A percentile compares a stretch with the other conserved stretches of the same genome.
These are phyloP conservation scores for Parasitella parasitica DNA, from an alignment of 371 early-diverging fungal genomes.

Conservation along the genomic window DNA sequence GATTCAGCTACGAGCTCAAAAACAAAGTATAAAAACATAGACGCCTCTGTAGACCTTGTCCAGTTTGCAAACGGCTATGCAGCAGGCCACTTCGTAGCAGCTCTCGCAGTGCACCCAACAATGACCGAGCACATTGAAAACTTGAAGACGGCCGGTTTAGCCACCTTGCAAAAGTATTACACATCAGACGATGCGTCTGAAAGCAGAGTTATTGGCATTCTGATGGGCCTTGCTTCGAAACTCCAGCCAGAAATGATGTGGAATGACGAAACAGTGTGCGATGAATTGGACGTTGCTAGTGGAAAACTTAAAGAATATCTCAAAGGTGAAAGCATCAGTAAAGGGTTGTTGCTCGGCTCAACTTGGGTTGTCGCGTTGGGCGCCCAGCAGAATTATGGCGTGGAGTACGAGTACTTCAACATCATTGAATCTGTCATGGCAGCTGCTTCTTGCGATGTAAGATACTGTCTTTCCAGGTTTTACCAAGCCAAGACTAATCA, in stretches of 20 bases:
- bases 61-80: slow-evolving; percentile 57
- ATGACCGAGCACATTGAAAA: slow-evolving; percentile 36
- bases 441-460: slow-evolving; percentile 28
- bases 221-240: slow-evolving; percentile 45
- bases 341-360: slow-evolving; percentile 33
- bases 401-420: slow-evolving; percentile 17
- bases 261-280: slow-evolving; percentile 21
- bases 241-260: slow-evolving; percentile 22
- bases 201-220: slow-evolving; percentile 36
- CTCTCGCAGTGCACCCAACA: slow-evolving; percentile 48
- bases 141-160: slow-evolving; percentile 16
- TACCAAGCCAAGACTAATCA: background rate
- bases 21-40: slow-evolving; percentile 20
- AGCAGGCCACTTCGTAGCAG: slow-evolving; percentile 42
- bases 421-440: slow-evolving; percentile 23
- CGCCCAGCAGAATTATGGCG: slow-evolving; percentile 1
- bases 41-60: slow-evolving; percentile 35
- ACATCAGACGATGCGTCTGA: slow-evolving; percentile 6
- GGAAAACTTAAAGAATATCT: slow-evolving; percentile 19
- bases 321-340: slow-evolving; percentile 13
- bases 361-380: slow-evolving; percentile 35
- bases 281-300: slow-evolving; percentile 23
- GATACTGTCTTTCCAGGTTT: no score
- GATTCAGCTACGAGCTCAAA: slow-evolving; percentile 7
- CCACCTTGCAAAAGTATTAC: slow-evolving; percentile 20